phyloP scores from a whole-genome alignment of 345 rosid species.

The Syzygium oleosum region DNA sequence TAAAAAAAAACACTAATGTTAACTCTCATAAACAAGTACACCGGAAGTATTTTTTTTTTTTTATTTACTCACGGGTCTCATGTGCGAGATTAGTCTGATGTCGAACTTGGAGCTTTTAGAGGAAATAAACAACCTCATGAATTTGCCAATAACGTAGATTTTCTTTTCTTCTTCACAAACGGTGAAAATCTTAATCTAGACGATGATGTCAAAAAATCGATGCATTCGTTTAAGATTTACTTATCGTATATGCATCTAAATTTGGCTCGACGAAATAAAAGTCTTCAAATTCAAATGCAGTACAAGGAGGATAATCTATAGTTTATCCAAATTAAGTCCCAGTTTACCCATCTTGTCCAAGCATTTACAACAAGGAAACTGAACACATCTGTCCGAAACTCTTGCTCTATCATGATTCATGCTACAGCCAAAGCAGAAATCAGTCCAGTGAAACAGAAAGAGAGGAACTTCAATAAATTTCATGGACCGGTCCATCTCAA shows the following conservation, averaged over 20 bases:
- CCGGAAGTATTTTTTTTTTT: not conserved
- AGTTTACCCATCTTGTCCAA: not conserved
- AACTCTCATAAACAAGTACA: not conserved
- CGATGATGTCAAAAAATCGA: not conserved
- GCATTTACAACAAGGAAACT: not conserved
- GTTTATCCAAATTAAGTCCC: not conserved
- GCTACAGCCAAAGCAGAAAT: not conserved
- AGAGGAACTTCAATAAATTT: not conserved
- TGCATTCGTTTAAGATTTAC: not conserved
- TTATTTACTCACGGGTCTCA: not conserved
- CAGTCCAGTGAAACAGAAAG: not conserved
- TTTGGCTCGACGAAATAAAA: no score
- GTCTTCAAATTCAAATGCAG: not conserved
- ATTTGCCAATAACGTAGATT: no score
- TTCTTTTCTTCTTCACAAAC: not conserved
- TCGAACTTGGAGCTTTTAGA: not conserved
- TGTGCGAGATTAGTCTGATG: not conserved
- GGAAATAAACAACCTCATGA: not conserved
- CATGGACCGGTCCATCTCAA: slow-evolving; percentile 1
- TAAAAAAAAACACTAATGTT: no score
- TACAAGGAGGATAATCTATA: not conserved
- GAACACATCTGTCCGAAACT: not conserved
- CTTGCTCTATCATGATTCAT: not conserved
- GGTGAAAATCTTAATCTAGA: not conserved
- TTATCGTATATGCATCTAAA: not conserved